phyloP scores from a whole-genome alignment of 2,329 filamentous ascomycete genomes.

The Pseudofabraea citricarpa region DNA sequence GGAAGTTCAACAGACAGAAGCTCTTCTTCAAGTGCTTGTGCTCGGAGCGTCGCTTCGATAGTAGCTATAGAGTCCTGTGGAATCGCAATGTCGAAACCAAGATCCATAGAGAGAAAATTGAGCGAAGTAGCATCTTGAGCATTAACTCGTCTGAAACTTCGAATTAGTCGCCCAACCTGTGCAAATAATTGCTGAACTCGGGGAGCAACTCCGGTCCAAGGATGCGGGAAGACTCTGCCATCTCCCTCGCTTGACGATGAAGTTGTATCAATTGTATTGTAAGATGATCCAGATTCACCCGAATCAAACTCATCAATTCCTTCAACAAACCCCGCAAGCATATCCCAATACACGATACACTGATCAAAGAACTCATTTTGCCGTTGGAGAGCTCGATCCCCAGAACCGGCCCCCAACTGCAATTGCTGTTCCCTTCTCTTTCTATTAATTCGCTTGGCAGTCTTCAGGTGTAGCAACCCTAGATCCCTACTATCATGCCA shows the following conservation, averaged over 20 bases:
- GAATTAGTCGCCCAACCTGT: conserved; percentile 22
- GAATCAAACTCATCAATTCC: conserved; percentile 20
- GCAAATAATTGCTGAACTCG: conserved; percentile 22
- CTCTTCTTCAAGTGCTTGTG: conserved; percentile 20
- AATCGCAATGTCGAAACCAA: conserved; percentile 16
- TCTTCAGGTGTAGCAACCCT: conserved; percentile 32
- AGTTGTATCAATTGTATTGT: background rate
- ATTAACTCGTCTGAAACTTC: conserved; percentile 16
- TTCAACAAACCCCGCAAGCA: conserved; percentile 24
- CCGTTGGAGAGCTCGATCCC: conserved; percentile 10
- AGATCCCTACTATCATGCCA: conserved; percentile 55
- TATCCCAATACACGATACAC: conserved; percentile 27
- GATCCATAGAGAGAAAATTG: conserved; percentile 17
- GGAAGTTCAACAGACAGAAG: conserved; percentile 21
- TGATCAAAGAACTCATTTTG: conserved; percentile 26
- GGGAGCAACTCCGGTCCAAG: conserved; percentile 24
- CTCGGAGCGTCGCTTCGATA: conserved; percentile 14
- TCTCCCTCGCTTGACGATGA: conserved; percentile 4
- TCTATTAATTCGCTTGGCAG: conserved; percentile 22
- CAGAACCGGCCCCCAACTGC: background rate
- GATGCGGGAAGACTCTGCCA: conserved; percentile 22
- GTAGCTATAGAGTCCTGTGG: conserved; percentile 11
- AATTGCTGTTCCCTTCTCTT: conserved; percentile 17
- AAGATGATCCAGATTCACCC: conserved; percentile 4
- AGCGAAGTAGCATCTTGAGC: conserved; percentile 14